phyloP scores from a whole-genome alignment of 768 basidiomycete species.

The Strobilomyces dryophilus region DNA sequence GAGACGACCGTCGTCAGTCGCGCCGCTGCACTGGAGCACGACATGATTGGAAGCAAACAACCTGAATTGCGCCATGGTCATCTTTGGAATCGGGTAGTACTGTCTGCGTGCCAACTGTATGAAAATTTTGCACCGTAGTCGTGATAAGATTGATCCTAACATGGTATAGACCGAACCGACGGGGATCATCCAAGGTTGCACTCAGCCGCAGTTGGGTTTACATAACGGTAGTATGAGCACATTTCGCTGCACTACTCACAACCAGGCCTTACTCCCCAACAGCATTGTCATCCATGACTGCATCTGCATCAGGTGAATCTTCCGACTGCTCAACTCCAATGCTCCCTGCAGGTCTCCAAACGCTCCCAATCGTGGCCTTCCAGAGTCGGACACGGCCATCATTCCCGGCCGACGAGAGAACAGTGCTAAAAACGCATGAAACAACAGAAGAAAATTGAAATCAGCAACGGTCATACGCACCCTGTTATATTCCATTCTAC shows the following conservation, averaged over 20 bases:
- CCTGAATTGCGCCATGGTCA: conserved; percentile 26
- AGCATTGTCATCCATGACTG: conserved; percentile 41
- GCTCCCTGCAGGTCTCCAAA: conserved; percentile 81
- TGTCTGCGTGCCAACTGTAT: neutral
- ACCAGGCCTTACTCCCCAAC: conserved; percentile 29
- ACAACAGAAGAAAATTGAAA: neutral
- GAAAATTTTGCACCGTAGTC: neutral
- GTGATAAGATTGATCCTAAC: neutral
- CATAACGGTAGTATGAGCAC: too few species aligned
- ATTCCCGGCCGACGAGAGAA: conserved; percentile 80
- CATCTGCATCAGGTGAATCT: conserved; percentile 40
- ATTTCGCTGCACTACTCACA: too few species aligned
- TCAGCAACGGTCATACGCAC: conserved; percentile 46
- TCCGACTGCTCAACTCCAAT: conserved; percentile 77
- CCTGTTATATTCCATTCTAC: conserved; percentile 96
- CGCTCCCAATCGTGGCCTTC: conserved; percentile 80
- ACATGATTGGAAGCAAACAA: conserved; percentile 14
- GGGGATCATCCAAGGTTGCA: neutral
- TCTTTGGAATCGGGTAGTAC: neutral
- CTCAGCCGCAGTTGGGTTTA: too few species aligned
- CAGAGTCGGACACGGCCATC: conserved; percentile 79
- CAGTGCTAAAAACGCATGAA: conserved; percentile 49
- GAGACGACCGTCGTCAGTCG: conserved; percentile 27
- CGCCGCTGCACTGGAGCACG: neutral
- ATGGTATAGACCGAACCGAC: neutral